Evolutionary conservation across 805 yeast species (phyloP), one percentile per base, ranked within the genome.

Genomic region (Geotrichum ghanense): DNA sequence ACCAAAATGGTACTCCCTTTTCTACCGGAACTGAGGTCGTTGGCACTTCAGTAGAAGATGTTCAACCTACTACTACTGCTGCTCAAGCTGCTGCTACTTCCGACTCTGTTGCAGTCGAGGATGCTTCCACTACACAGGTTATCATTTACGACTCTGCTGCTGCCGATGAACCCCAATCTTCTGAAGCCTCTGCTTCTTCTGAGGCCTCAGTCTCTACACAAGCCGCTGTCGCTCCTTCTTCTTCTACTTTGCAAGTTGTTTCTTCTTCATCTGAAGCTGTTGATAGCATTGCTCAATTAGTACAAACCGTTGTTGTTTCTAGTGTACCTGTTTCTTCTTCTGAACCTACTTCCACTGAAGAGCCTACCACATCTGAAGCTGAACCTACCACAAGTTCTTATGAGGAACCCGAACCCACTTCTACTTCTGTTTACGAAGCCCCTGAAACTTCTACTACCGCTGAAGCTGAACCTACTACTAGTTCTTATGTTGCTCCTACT

Each of bases 1-100:
- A 56, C 49, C 52, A 50, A 39, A 41, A 48, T 45, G 60, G 60
- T 10, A 39, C 39, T n/a, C 56, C 57, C 22, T 44, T 44, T 45
- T 27, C 46, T 42, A 56, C 60, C 41, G 48, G 47, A 17, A 47
- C 48, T 45, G 50, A 49, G 44, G 44, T 53, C 19, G 53, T 51
- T 41, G 42, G 17, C 21, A 22, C 25, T 19, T 21, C 25, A 9
- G 25, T 24, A 6, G 23, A 6, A 5, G 42, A 39, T 6, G 19
- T 19, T 45, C 57, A 31, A 45, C 37, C 55, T 41, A 49, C 48
- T n/a, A 54, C 46, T 39, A 45, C 45, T 16, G 12, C 42, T 25
- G 43, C 49, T 41, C 43, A 25, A 31, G 24, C 44, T 22, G 24
- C 49, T 19, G n/a, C 50, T 44, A 27, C 51, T 16, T 22, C 48